Conservation (phyloP, 371 early-diverging fungal genomes). For the Vairimorpha ceranae region DNA sequence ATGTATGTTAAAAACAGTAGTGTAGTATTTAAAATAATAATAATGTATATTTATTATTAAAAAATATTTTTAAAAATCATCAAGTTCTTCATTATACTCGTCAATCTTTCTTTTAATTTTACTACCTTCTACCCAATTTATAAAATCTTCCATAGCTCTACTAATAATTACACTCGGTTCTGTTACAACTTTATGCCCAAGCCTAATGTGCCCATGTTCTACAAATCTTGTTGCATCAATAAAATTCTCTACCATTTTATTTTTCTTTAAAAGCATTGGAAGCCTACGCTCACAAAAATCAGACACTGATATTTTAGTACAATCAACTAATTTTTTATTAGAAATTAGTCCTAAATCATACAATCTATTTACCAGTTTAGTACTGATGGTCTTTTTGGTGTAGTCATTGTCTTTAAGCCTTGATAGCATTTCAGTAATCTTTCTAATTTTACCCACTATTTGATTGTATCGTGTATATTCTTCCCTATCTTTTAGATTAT, state of each 20-base stretch:
- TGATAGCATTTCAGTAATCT: constrained; percentile 76
- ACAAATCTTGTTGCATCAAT: constrained; percentile 82
- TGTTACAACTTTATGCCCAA: constrained; percentile 66
- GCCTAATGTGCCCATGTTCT: constrained; percentile 82
- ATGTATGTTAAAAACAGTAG: too few relatives aligned
- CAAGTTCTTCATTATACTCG: constrained; percentile 65
- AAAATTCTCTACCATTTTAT: constrained; percentile 89
- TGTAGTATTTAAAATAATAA: too few relatives aligned
- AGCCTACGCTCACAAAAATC: constrained; percentile 76
- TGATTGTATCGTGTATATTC: constrained; percentile 87
- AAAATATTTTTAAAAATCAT: constrained; percentile 38
- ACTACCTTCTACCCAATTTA: constrained; percentile 92
- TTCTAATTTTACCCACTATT: constrained; percentile 75
- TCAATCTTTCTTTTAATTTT: constrained; percentile 92
- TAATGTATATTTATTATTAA: too few relatives aligned
- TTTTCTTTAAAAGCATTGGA: constrained; percentile 81
- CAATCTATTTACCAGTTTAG: constrained; percentile 75
- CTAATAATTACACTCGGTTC: constrained; percentile 48
- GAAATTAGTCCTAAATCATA: constrained; percentile 81
- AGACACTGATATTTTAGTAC: constrained; percentile 78
- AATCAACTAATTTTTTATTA: constrained; percentile 73
- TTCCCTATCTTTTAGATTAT: constrained; percentile 81
- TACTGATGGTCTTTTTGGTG: constrained; percentile 70
- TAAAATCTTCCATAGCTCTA: constrained; percentile 87
- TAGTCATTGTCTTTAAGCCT: constrained; percentile 78